Base-by-base conservation (phyloP, 1,139 yeast genomes). In the Kurtzmaniella quercitrusa region DNA sequence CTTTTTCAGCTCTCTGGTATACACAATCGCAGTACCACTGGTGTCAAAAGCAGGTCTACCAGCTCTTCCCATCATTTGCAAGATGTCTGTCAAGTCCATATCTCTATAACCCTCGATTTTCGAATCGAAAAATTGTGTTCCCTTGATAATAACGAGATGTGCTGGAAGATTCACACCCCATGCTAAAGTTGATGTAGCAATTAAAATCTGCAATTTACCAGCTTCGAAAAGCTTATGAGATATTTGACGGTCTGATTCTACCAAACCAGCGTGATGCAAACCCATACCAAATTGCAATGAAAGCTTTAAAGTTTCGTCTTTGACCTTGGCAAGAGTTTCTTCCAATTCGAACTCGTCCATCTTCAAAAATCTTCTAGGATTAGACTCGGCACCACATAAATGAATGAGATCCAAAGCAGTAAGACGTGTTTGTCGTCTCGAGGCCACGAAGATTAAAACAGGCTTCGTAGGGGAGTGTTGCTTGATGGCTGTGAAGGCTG, bases 81-180 rank as follows among this genome's bases (percentile, higher is more conserved):
- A 65, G 41, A 87, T 86, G 63, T 86, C 99, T 0, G 98, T 93
- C 59, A 93, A 74, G 60, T 93, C 95, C 95, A 87, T 87, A 54
- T 87, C 95, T 50, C 82, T 71, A 56, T 86, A 87, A 0, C 79
- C 89, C 57, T 84, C 91, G 46, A 83, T 82, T 57, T 86, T 86
- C 11, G 89, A 82, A 60, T 87, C 95, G 57, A 82, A 87, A 54
- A 83, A 86, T 56, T 87, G 94, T 0, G 98, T 93, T 33, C 98
- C 98, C 61, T 93, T 93, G 49, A 93, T 87, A 41, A 93, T 81
- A 7, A 93, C 98, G 54, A 93, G 69, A 66, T 89, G 93, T 0
- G 98, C 98, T 1, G 98, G 98, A 49, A 93, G 73, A 57, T 93
- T 93, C 35, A 93, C 97, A 55, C 98, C 98, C 94, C 97, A 89